Evolutionary conservation across 495 filamentous ascomycete species (phyloP).

Genomic region (Endocarpon pusillum): DNA sequence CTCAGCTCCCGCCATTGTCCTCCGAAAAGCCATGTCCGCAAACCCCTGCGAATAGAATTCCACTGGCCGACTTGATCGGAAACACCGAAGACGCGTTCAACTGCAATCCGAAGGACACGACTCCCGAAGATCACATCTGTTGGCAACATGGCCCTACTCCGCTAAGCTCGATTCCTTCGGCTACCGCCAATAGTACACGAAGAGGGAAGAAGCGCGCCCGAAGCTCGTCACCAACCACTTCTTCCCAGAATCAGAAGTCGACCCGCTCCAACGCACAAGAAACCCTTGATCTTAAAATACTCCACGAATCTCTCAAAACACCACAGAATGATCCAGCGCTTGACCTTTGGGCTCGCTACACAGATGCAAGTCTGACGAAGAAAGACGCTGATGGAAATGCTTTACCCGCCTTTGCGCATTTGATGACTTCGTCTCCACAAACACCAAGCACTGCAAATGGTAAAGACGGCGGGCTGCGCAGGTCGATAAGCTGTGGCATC

Average conservation of each 20-base stretch:
- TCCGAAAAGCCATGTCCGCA: constrained; percentile 40
- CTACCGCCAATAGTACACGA: constrained; percentile 26
- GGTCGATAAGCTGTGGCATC: constrained; percentile 57
- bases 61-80: constrained; percentile 66
- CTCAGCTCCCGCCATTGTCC: too few relatives aligned
- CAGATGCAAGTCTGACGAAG: constrained; percentile 27
- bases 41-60: constrained; percentile 58
- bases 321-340: constrained; percentile 67
- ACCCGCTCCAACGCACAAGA: constrained; percentile 20
- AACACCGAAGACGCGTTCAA: constrained; percentile 42
- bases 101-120: constrained; percentile 25
- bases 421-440: constrained; percentile 58
- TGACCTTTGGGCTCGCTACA: constrained; percentile 78
- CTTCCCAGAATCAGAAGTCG: constrained; percentile 38
- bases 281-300: constrained; percentile 29
- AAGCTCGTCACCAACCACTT: constrained; percentile 67
- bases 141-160: constrained; percentile 44
- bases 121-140: constrained; percentile 56
- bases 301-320: constrained; percentile 45
- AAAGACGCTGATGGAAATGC: constrained; percentile 17
- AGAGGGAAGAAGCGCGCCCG: constrained; percentile 52
- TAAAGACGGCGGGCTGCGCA: constrained; percentile 37
- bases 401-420: constrained; percentile 38
- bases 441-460: constrained; percentile 30
- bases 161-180: constrained; percentile 28